Evolutionary conservation across 805 yeast species (phyloP).

Genomic region (Zygosaccharomyces bisporus): DNA sequence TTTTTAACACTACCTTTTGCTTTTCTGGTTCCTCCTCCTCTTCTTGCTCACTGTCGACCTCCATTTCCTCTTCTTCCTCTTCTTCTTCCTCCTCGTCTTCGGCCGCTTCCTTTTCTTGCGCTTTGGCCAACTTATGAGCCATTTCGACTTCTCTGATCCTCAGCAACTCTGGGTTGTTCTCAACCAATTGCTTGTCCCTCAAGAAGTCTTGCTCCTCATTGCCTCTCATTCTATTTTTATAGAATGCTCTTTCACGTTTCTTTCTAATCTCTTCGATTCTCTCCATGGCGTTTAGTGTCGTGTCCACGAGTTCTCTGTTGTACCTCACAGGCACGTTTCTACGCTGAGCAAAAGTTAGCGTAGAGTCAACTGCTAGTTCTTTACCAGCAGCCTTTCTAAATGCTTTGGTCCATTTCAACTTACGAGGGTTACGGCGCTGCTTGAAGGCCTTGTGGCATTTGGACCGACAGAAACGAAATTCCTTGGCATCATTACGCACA

Average conservation of each 20-base stretch:
- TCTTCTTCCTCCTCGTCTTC: constrained; percentile 44
- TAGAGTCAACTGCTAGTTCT: constrained; percentile 95
- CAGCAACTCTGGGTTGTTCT: constrained; percentile 80
- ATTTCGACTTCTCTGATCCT: constrained; percentile 92
- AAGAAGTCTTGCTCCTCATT: constrained; percentile 84
- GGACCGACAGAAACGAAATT: constrained; percentile 94
- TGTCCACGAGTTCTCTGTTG: constrained; percentile 91
- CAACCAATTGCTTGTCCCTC: constrained; percentile 84
- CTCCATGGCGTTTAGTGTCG: constrained; percentile 91
- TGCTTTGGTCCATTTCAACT: constrained; percentile 97
- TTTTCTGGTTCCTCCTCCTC: constrained; percentile 45
- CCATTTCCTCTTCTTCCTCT: constrained; percentile 45
- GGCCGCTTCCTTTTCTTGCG: constrained; percentile 54
- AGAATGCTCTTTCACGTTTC: constrained; percentile 97
- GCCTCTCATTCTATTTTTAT: constrained; percentile 98
- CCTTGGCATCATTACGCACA: constrained; percentile 97
- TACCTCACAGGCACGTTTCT: constrained; percentile 97
- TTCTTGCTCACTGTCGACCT: constrained; percentile 46
- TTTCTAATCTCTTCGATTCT: constrained; percentile 94
- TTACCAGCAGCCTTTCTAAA: constrained; percentile 99
- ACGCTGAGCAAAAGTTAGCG: constrained; percentile 93
- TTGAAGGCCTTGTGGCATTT: constrained; percentile 97
- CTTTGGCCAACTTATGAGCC: constrained; percentile 68
- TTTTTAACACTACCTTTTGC: constrained; percentile 59
- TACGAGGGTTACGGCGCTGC: constrained; percentile 97